Evolutionary conservation across 768 basidiomycete genomes (phyloP).

Genomic region (Suillus variegatus): DNA sequence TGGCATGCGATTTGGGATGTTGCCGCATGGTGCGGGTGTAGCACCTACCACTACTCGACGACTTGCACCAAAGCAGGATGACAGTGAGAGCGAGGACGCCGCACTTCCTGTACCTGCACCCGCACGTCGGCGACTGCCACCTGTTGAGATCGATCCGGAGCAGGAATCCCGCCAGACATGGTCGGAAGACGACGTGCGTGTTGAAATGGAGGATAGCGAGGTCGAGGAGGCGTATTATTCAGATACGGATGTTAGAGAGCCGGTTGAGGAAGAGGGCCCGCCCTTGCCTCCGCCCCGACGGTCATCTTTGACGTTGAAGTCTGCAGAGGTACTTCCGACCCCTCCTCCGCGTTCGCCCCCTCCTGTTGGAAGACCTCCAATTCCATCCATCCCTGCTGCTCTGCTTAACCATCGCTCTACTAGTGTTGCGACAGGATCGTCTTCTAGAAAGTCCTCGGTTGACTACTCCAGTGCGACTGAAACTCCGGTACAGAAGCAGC

Average conservation of each 20-base stretch:
- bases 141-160: conserved; percentile 11
- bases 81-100: conserved; percentile 31
- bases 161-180: conserved; percentile 28
- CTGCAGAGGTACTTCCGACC: conserved; percentile 39
- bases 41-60: conserved; percentile 19
- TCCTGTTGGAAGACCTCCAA: conserved; percentile 37
- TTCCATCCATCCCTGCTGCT: conserved; percentile 36
- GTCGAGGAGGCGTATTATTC: conserved; percentile 65
- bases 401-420: conserved; percentile 40
- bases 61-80: conserved; percentile 21
- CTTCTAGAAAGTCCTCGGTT: conserved; percentile 41
- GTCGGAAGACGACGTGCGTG: conserved; percentile 62
- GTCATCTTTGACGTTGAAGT: conserved; percentile 20
- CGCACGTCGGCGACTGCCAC: conserved; percentile 29
- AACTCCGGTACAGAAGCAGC: conserved; percentile 14
- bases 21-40: conserved; percentile 33
- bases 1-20: conserved; percentile 58
- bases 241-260: conserved; percentile 45
- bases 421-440: conserved; percentile 35
- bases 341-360: conserved; percentile 47
- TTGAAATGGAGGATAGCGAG: conserved; percentile 74
- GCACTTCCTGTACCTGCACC: conserved; percentile 32
- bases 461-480: conserved; percentile 25
- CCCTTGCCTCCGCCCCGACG: conserved; percentile 59
- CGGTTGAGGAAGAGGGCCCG: conserved; percentile 43